phyloP scores from a whole-genome alignment of 2,329 filamentous ascomycete species.

The Fonsecaea pugnacius region DNA sequence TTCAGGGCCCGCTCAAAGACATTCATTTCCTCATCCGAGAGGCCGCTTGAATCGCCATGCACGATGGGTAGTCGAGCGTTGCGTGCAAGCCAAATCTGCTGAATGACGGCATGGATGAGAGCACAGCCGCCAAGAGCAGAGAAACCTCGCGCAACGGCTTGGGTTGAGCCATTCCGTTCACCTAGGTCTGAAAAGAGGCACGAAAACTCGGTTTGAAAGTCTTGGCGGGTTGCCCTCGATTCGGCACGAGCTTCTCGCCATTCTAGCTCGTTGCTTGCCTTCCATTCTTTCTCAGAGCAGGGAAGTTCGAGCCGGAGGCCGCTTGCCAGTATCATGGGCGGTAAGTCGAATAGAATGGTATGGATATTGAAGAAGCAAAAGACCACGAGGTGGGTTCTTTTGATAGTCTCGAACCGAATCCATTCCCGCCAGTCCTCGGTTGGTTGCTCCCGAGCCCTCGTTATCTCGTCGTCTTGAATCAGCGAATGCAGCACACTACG shows the following conservation, averaged over 20 bases:
- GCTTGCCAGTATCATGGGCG: slow-evolving; percentile 44
- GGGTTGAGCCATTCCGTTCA: not conserved
- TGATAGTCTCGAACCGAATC: slow-evolving; percentile 42
- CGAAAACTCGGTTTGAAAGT: slow-evolving; percentile 41
- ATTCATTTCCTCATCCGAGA: slow-evolving; percentile 32
- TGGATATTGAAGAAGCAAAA: slow-evolving; percentile 46
- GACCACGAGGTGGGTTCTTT: slow-evolving; percentile 43
- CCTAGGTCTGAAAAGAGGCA: slow-evolving; percentile 26
- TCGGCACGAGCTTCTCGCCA: slow-evolving; percentile 41
- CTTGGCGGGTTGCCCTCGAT: slow-evolving; percentile 39
- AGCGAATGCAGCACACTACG: slow-evolving; percentile 2
- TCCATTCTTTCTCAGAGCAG: slow-evolving; percentile 44
- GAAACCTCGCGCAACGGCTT: not conserved
- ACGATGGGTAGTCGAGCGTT: not conserved
- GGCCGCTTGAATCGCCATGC: slow-evolving; percentile 44
- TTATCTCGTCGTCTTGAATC: not conserved
- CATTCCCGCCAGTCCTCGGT: slow-evolving; percentile 42
- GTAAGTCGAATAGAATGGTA: slow-evolving; percentile 45
- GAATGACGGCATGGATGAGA: slow-evolving; percentile 71
- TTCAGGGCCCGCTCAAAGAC: slow-evolving; percentile 44
- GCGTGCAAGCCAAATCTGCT: slow-evolving; percentile 60
- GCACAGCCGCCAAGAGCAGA: slow-evolving; percentile 69
- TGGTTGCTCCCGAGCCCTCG: not conserved
- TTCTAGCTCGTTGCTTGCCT: slow-evolving; percentile 39
- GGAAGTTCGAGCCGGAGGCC: slow-evolving; percentile 45